These are phyloP conservation scores for Coemansia guatemalensis DNA, from an alignment of 192 early-diverging fungal genomes.

Conservation along the genomic window DNA sequence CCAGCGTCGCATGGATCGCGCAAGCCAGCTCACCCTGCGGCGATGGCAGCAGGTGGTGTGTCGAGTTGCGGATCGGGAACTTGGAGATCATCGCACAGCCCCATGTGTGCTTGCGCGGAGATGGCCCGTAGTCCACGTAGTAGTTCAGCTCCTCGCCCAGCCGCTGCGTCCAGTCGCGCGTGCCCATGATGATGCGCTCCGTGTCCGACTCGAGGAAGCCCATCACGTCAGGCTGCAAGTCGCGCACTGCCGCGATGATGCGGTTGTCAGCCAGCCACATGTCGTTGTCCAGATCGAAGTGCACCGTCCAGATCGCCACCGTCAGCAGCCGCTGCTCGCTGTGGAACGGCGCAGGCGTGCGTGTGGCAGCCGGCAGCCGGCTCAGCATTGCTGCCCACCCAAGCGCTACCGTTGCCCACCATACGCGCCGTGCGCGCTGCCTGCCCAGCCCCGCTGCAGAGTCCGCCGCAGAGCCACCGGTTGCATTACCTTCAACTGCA, in stretches of 20 bases:
- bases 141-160: slow-evolving; percentile 73
- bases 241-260: slow-evolving; percentile 72
- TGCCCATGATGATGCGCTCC: slow-evolving; percentile 81
- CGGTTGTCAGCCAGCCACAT: slow-evolving; percentile 77
- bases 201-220: slow-evolving; percentile 78
- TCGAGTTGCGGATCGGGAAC: slow-evolving; percentile 75
- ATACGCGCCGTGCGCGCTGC: slow-evolving; percentile 19
- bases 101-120: slow-evolving; percentile 86
- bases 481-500: neutral
- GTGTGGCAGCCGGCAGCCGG: slow-evolving; percentile 54
- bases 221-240: slow-evolving; percentile 78
- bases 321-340: slow-evolving; percentile 68
- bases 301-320: slow-evolving; percentile 82
- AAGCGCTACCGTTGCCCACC: slow-evolving; percentile 10
- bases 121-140: slow-evolving; percentile 81
- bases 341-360: slow-evolving; percentile 59
- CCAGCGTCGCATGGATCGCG: slow-evolving; percentile 83
- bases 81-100: slow-evolving; percentile 82
- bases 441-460: slow-evolving; percentile 2
- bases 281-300: slow-evolving; percentile 83
- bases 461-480: neutral
- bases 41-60: slow-evolving; percentile 75
- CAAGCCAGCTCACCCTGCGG: slow-evolving; percentile 81
- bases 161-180: slow-evolving; percentile 78
- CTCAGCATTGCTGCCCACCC: slow-evolving; percentile 47